Evolutionary conservation across 129 eudicot species (phyloP).

Genomic region (Dittrichia graveolens): DNA sequence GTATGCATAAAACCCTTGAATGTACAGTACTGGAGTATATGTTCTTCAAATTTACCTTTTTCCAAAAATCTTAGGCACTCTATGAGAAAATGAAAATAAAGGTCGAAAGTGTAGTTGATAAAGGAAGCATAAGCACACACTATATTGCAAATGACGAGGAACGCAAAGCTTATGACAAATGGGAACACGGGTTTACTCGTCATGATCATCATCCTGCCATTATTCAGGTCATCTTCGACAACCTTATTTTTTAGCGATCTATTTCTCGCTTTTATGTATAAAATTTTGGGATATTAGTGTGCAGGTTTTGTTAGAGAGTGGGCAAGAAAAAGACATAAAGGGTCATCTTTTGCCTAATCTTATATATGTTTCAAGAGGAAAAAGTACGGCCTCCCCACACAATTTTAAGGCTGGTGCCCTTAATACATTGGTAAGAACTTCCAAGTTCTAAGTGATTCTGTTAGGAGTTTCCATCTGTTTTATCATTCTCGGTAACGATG

Average conservation of each 20-base stretch:
- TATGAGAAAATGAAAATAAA: conserved; percentile 56
- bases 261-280: not conserved
- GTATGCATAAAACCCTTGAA: no score
- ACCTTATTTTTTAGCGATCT: not conserved
- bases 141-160: conserved; percentile 32
- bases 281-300: not conserved
- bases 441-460: not conserved
- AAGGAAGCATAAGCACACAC: conserved; percentile 52
- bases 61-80: conserved; percentile 28
- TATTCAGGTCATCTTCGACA: conserved; percentile 47
- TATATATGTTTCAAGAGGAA: conserved; percentile 70
- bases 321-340: conserved; percentile 44
- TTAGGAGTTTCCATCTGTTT: not conserved
- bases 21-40: no score
- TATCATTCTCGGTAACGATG: not conserved
- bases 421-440: conserved; percentile 59
- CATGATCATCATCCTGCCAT: conserved; percentile 71
- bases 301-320: conserved; percentile 58
- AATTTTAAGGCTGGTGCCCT: conserved; percentile 92
- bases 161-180: conserved; percentile 38
- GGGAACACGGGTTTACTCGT: conserved; percentile 50
- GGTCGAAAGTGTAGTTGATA: conserved; percentile 59
- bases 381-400: conserved; percentile 48
- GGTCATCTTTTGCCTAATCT: conserved; percentile 71
- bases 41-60: not conserved